Percentiles rank a stretch among this genome's conserved stretches.
Conservation (phyloP, 306 rosid species). For the Senna tora region DNA sequence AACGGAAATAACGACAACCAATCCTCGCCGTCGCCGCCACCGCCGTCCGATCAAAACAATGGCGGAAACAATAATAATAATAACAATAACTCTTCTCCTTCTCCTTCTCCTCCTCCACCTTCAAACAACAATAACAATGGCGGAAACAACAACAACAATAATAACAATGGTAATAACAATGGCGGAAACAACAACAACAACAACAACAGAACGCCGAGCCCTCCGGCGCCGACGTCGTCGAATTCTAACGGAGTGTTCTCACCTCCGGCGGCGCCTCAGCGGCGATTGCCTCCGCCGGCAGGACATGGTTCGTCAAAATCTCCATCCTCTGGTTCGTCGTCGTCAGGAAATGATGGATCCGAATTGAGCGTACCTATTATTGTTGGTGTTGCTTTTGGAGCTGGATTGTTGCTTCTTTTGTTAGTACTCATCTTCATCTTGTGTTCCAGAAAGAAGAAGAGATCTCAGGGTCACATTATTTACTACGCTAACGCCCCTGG, state of each 20-base stretch:
- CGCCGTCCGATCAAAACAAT: slow-evolving; percentile 6
- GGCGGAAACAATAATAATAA: neutral
- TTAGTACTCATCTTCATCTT: slow-evolving; percentile 28
- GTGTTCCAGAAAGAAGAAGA: slow-evolving; percentile 55
- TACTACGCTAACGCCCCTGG: slow-evolving; percentile 38
- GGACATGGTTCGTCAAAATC: neutral
- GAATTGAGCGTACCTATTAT: slow-evolving; percentile 35
- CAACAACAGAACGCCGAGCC: neutral
- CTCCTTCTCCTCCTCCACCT: slow-evolving; percentile 40
- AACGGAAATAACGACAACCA: neutral
- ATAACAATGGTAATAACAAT: neutral
- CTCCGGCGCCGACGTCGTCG: slow-evolving; percentile 4
- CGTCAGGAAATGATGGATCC: slow-evolving; percentile 14
- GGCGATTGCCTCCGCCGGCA: slow-evolving; percentile 33
- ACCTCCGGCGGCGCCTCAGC: slow-evolving; percentile 46
- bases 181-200: neutral
- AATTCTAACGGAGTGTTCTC: slow-evolving; percentile 1
- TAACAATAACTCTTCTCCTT: neutral
- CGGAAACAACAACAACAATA: neutral
- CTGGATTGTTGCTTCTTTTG: slow-evolving; percentile 52
- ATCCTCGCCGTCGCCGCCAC: neutral
- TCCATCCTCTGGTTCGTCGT: neutral
- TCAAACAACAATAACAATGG: neutral
- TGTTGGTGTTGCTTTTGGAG: slow-evolving; percentile 56
- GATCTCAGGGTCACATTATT: slow-evolving; percentile 17